phyloP scores from a whole-genome alignment of 306 rosid genomes.

The Medicago truncatula region DNA sequence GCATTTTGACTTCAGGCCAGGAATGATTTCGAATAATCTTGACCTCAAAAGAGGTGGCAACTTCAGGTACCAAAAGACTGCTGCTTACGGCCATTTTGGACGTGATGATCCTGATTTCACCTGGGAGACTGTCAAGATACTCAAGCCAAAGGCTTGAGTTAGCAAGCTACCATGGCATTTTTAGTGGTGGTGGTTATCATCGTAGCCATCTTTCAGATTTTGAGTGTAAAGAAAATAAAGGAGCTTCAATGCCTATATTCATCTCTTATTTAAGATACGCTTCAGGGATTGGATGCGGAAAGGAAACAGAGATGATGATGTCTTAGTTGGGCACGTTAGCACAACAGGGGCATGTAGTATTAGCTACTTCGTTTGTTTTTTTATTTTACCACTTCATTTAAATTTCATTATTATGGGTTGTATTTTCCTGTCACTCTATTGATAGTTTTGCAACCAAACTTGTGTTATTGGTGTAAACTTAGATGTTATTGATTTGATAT shows the following conservation, averaged over 20 bases:
- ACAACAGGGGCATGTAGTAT: slow-evolving; percentile 39
- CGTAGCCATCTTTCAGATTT: slow-evolving; percentile 46
- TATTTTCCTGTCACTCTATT: slow-evolving; percentile 1
- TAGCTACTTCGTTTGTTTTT: slow-evolving; percentile 19
- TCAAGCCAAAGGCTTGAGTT: slow-evolving; percentile 73
- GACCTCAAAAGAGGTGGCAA: slow-evolving; percentile 81
- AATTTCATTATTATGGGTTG: slow-evolving; percentile 2
- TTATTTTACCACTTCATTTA: slow-evolving; percentile 25
- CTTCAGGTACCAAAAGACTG: slow-evolving; percentile 81
- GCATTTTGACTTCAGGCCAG: slow-evolving; percentile 81
- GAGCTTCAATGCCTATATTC: slow-evolving; percentile 43
- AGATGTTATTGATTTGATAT: not conserved
- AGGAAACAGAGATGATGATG: slow-evolving; percentile 35
- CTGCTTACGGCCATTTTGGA: slow-evolving; percentile 89
- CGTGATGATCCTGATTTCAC: slow-evolving; percentile 83
- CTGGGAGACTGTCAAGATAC: slow-evolving; percentile 79
- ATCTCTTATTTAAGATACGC: slow-evolving; percentile 42
- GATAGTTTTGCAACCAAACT: slow-evolving; percentile 35
- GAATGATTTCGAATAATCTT: slow-evolving; percentile 80
- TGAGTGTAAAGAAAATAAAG: slow-evolving; percentile 47
- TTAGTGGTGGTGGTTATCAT: slow-evolving; percentile 52
- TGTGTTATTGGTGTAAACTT: slow-evolving; percentile 38
- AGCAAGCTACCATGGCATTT: slow-evolving; percentile 34
- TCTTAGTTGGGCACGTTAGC: slow-evolving; percentile 36
- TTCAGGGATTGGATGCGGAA: slow-evolving; percentile 37